phyloP scores from a whole-genome alignment of 345 rosid genomes.

The Conringia planisiliqua region DNA sequence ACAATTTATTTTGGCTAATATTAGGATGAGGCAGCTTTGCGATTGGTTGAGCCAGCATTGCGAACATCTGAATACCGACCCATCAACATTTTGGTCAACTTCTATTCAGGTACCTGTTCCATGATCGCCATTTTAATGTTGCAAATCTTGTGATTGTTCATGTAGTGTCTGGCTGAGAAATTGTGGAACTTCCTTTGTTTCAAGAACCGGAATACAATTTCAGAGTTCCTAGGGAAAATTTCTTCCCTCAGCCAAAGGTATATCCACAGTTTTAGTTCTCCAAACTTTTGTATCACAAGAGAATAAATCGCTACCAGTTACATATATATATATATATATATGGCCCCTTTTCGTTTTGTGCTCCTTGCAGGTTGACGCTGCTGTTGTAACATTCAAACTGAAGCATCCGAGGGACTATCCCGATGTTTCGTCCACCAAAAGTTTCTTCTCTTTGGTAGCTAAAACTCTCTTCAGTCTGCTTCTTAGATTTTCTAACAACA shows the following conservation, averaged over 20 bases:
- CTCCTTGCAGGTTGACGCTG: slow-evolving; percentile 83
- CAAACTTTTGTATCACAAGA: slow-evolving; percentile 5
- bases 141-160: neutral
- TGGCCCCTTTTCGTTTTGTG: neutral
- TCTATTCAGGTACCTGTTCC: slow-evolving; percentile 63
- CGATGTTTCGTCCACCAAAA: slow-evolving; percentile 61
- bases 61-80: slow-evolving; percentile 73
- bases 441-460: slow-evolving; percentile 87
- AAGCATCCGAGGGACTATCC: slow-evolving; percentile 79
- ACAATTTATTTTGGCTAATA: slow-evolving; percentile 14
- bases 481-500: neutral
- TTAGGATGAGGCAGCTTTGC: slow-evolving; percentile 81
- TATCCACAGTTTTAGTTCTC: slow-evolving; percentile 12
- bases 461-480: neutral
- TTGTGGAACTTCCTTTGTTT: slow-evolving; percentile 19
- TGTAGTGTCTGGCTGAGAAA: neutral
- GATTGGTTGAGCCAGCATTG: slow-evolving; percentile 59
- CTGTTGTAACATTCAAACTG: slow-evolving; percentile 74
- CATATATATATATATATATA: neutral
- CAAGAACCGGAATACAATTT: slow-evolving; percentile 82
- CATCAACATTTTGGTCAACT: slow-evolving; percentile 69
- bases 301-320: neutral
- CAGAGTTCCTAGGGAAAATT: slow-evolving; percentile 72
- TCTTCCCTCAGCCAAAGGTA: slow-evolving; percentile 93
- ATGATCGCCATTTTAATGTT: neutral